Evolutionary conservation across 208 protist species (phyloP), one percentile per base, ranked within the genome.

Genomic region (Wallacemonas sp.): DNA sequence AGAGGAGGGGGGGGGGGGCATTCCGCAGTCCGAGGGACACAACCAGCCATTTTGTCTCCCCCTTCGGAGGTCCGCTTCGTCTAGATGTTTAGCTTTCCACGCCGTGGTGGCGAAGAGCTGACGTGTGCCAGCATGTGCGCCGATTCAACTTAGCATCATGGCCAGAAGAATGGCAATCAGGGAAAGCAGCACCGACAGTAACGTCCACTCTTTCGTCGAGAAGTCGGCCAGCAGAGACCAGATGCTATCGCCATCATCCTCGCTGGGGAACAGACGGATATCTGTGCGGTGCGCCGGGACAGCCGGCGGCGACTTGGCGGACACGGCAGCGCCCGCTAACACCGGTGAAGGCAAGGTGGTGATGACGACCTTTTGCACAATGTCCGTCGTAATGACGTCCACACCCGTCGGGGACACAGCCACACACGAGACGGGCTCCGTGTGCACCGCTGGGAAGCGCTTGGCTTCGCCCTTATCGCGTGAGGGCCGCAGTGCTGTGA

Each of bases 331-430:
- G n/a, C 32, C 37, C 6, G 3, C n/a, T 37, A 10, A 58, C 26
- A 30, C 21, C 17, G 65, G 58, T 55, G 34, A 55, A 1, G 83
- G 78, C 42, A 93, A 27, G 10, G 66, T 71, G 34, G 84, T 85
- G 22, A 95, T 69, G 10, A 86, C 71, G 15, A 92, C 76, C 54
- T 91, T 88, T 63, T 95, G 89, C 13, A 87, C 86, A 66, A 95
- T 90, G 48, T 95, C 89, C 1, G 77, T 82, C 13, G 76, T 85
- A 15, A 92, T 41, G 37, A 95, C 81, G 64, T 89, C 84, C 29
- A 57, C 50, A 36, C 89, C 87, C 33, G 73, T 46, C 2, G 46
- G 17, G 3, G 88, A 91, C 38, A 91, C 85, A 3, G 86, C 79
- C 4, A 95, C 77, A 39, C 69, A 85, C 0, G 89, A 88, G 46